Evolutionary conservation across 2,329 filamentous ascomycete species (phyloP).

Genomic region (Monosporascus cannonballus): DNA sequence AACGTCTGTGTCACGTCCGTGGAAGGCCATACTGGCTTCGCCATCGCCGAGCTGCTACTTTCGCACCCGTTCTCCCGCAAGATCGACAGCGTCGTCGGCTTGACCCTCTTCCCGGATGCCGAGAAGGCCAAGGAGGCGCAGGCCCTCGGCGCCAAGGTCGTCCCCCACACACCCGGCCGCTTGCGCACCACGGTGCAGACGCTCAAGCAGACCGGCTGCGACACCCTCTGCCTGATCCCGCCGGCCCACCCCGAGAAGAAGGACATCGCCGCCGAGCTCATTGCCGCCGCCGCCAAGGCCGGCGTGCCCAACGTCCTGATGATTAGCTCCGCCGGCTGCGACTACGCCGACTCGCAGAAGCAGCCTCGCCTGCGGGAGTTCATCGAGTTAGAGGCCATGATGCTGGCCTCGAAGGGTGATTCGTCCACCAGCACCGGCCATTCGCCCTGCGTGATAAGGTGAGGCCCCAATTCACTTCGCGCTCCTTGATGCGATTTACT

Average conservation of each 20-base stretch:
- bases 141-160: slow-evolving; percentile 34
- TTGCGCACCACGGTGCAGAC: slow-evolving; percentile 30
- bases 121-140: slow-evolving; percentile 33
- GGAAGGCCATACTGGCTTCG: slow-evolving; percentile 45
- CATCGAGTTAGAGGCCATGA: slow-evolving; percentile 39
- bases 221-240: slow-evolving; percentile 44
- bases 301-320: slow-evolving; percentile 39
- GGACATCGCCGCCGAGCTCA: slow-evolving; percentile 38
- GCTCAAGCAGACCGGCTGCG: slow-evolving; percentile 35
- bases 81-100: slow-evolving; percentile 33
- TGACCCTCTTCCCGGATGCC: slow-evolving; percentile 33
- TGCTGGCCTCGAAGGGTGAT: slow-evolving; percentile 39
- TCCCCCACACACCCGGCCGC: slow-evolving; percentile 35
- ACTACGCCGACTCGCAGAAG: slow-evolving; percentile 40
- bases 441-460: slow-evolving; percentile 42
- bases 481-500: neutral
- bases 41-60: slow-evolving; percentile 43
- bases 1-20: slow-evolving; percentile 42
- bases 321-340: slow-evolving; percentile 41
- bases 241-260: slow-evolving; percentile 40
- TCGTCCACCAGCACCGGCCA: slow-evolving; percentile 29
- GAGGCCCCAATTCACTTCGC: slow-evolving; percentile 4
- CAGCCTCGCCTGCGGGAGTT: slow-evolving; percentile 46
- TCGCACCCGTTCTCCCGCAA: slow-evolving; percentile 36
- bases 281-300: slow-evolving; percentile 38